phyloP scores from a whole-genome alignment of 257 asterid genomes.

The Craterostigma plantagineum region DNA sequence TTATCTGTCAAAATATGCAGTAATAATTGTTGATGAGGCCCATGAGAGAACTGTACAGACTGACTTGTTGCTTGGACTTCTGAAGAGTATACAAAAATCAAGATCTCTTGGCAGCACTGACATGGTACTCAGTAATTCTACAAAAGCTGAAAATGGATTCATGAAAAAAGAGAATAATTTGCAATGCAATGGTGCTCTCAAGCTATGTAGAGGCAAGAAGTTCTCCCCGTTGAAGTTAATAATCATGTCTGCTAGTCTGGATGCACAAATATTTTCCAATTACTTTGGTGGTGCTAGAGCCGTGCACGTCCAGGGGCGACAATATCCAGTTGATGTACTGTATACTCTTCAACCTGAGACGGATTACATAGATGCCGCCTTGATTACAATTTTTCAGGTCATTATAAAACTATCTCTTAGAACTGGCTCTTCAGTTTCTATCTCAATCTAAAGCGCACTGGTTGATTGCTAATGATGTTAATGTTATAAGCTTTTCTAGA shows the following conservation, averaged over 20 bases:
- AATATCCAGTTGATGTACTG: slow-evolving; percentile 64
- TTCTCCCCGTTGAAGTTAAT: slow-evolving; percentile 58
- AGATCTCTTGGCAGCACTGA: slow-evolving; percentile 35
- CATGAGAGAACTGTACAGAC: slow-evolving; percentile 98
- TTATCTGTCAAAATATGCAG: slow-evolving; percentile 73
- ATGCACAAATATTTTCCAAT: slow-evolving; percentile 65
- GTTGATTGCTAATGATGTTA: no score
- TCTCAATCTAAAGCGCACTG: no score
- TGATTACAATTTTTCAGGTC: slow-evolving; percentile 92
- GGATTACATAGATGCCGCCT: slow-evolving; percentile 79
- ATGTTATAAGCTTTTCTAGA: no score
- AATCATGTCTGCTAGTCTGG: slow-evolving; percentile 96
- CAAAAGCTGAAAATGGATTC: slow-evolving; percentile 17
- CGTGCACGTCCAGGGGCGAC: slow-evolving; percentile 89
- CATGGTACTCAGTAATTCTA: slow-evolving; percentile 11
- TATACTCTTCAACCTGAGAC: slow-evolving; percentile 77
- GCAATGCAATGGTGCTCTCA: slow-evolving; percentile 17
- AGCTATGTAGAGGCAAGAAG: slow-evolving; percentile 26
- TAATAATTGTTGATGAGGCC: slow-evolving; percentile 90
- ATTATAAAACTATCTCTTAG: slow-evolving; percentile 8
- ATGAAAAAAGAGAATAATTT: slow-evolving; percentile 15
- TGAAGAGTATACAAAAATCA: slow-evolving; percentile 63
- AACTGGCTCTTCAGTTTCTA: neutral
- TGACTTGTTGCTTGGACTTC: slow-evolving; percentile 83
- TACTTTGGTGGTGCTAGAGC: slow-evolving; percentile 91